These are phyloP conservation scores for Apiotrichum domesticum DNA, from an alignment of 1,284 basidiomycete species.

Conservation along the genomic window DNA sequence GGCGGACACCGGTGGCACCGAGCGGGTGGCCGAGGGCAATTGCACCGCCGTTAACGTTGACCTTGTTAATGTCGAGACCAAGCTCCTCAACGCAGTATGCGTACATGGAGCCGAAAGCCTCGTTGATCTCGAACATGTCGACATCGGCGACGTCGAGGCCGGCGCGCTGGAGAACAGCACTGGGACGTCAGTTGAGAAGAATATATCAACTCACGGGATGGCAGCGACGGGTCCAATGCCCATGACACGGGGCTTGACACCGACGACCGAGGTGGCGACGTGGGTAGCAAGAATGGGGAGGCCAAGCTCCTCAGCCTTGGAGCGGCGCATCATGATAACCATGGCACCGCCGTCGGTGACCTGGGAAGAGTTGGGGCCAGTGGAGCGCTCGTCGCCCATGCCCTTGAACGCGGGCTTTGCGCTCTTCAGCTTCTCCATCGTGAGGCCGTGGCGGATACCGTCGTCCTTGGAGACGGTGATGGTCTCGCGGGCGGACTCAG, in stretches of 20 bases:
- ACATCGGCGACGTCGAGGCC: conserved; percentile 65
- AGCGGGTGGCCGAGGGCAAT: conserved; percentile 21
- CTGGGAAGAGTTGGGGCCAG: conserved; percentile 71
- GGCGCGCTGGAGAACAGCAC: conserved; percentile 54
- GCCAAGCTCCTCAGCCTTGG: conserved; percentile 72
- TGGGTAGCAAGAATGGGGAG: conserved; percentile 70
- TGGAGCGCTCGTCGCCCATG: conserved; percentile 70
- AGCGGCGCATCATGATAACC: conserved; percentile 76
- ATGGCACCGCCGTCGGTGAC: conserved; percentile 85
- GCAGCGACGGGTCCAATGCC: conserved; percentile 70
- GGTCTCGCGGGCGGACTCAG: conserved; percentile 39
- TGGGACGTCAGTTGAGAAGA: neutral
- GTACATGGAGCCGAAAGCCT: conserved; percentile 81
- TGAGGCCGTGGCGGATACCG: conserved; percentile 72
- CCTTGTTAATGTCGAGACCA: conserved; percentile 64
- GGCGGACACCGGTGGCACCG: conserved; percentile 25
- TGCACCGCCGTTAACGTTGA: conserved; percentile 74
- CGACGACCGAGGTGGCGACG: conserved; percentile 66
- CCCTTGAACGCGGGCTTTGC: conserved; percentile 78
- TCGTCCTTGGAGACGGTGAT: conserved; percentile 68
- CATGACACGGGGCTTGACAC: conserved; percentile 72
- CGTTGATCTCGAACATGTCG: conserved; percentile 81
- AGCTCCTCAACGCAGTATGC: conserved; percentile 69
- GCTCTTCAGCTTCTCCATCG: conserved; percentile 61
- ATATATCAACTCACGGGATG: conserved; percentile 51